Percentiles rank a stretch among this genome's conserved stretches.
Conservation (phyloP, 768 basidiomycete genomes). For the Kwoniella newhampshirensis region DNA sequence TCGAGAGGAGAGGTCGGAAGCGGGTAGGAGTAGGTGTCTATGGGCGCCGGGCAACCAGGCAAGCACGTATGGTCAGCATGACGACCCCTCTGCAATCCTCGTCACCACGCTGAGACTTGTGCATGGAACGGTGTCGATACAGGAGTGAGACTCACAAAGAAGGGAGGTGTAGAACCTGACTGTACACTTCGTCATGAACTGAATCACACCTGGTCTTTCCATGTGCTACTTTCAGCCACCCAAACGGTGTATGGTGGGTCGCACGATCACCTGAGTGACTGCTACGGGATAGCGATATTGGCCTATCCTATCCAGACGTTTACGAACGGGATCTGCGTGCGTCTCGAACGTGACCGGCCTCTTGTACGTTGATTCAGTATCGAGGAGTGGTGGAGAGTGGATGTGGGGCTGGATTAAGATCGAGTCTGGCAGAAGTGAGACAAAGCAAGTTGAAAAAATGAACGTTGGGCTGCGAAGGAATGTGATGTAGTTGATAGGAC, state of each 20-base stretch:
- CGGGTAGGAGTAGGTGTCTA: neutral
- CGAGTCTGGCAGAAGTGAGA: neutral
- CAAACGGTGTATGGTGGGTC: neutral
- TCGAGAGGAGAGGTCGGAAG: neutral
- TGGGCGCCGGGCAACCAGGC: too few relatives aligned
- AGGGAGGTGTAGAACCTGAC: neutral
- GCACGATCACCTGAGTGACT: neutral
- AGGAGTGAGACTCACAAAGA: neutral
- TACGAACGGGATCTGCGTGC: neutral
- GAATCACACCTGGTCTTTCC: too few relatives aligned
- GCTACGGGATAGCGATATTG: neutral
- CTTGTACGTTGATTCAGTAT: too few relatives aligned
- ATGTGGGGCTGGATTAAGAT: conserved; percentile 13
- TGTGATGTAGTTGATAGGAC: conserved; percentile 5
- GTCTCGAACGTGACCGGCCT: too few relatives aligned
- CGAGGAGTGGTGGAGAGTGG: too few relatives aligned
- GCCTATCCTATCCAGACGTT: neutral
- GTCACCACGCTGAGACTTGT: too few relatives aligned
- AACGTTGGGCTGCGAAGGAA: conserved; percentile 3
- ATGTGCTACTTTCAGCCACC: neutral
- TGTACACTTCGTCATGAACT: neutral
- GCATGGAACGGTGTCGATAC: too few relatives aligned
- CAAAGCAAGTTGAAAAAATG: neutral
- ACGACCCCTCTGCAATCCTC: too few relatives aligned
- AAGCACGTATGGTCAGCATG: too few relatives aligned